Conservation (phyloP, 1,284 basidiomycete genomes). For the Rhodofomes roseus region DNA sequence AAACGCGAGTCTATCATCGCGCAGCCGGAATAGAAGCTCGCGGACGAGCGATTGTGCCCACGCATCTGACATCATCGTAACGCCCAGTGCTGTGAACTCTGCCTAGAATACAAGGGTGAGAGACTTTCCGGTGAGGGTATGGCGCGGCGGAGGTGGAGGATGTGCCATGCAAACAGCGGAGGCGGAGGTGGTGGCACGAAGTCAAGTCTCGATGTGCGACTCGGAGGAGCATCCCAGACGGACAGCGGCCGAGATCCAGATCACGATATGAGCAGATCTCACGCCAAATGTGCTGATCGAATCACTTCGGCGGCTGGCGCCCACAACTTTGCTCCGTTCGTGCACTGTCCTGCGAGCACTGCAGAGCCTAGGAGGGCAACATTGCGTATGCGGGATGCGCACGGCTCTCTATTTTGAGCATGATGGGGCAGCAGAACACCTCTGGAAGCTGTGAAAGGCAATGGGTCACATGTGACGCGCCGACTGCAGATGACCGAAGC, state of each 20-base stretch:
- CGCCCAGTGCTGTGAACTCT: not conserved
- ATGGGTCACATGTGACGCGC: slow-evolving; percentile 7
- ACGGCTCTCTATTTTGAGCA: not conserved
- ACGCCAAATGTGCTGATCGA: not conserved
- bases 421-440: slow-evolving; percentile 8
- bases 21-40: not conserved
- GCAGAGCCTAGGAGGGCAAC: not conserved
- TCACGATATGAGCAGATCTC: not conserved
- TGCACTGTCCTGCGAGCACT: not conserved
- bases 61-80: not conserved
- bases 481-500: slow-evolving; percentile 15
- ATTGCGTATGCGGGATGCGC: not conserved
- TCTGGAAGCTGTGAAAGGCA: not conserved
- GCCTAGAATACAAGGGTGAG: not conserved
- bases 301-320: not conserved
- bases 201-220: not conserved
- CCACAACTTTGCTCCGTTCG: not conserved
- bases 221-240: not conserved
- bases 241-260: not conserved
- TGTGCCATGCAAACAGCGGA: not conserved
- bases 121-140: not conserved
- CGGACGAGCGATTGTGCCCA: not conserved
- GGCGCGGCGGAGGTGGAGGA: not conserved
- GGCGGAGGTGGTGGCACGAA: not conserved
- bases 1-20: not conserved